Evolutionary conservation across 805 yeast genomes (phyloP).

Genomic region (Ogataea nitratoaversa): DNA sequence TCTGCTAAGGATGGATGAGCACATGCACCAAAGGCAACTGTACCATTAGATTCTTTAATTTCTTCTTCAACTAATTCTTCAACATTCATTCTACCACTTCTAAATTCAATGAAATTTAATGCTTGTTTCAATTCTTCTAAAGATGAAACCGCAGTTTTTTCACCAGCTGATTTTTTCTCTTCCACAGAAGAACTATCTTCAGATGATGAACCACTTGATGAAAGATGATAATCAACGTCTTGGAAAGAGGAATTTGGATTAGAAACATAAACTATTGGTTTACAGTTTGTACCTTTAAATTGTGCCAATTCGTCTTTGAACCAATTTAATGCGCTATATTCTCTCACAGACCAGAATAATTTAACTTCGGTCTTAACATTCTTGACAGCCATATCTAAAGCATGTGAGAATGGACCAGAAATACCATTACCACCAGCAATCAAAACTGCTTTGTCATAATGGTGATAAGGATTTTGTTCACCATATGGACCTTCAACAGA

Average conservation of each 20-base stretch:
- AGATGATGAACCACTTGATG: conserved; percentile 3
- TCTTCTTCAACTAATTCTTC: conserved; percentile 33
- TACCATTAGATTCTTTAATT: conserved; percentile 33
- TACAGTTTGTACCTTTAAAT: conserved; percentile 31
- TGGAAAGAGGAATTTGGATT: conserved; percentile 24
- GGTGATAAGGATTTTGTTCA: conserved; percentile 42
- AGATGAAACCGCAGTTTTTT: conserved; percentile 6
- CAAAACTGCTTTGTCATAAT: conserved; percentile 51
- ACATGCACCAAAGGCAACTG: conserved; percentile 46
- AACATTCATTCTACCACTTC: conserved; percentile 41
- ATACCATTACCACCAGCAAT: conserved; percentile 76
- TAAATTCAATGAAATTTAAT: conserved; percentile 37
- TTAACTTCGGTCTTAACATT: conserved; percentile 35
- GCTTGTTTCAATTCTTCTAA: conserved; percentile 19
- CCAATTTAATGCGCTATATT: conserved; percentile 47
- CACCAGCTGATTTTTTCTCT: conserved; percentile 14
- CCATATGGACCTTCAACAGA: conserved; percentile 78
- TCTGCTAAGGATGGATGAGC: conserved; percentile 43
- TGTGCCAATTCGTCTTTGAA: conserved; percentile 39
- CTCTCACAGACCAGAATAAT: conserved; percentile 62
- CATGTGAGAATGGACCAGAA: conserved; percentile 52
- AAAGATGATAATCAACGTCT: conserved; percentile 9
- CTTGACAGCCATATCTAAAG: conserved; percentile 26
- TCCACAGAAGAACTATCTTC: conserved; percentile 8
- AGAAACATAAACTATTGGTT: conserved; percentile 40